Conservation (phyloP, 2,329 filamentous ascomycete species). For the Metarhizium album region DNA sequence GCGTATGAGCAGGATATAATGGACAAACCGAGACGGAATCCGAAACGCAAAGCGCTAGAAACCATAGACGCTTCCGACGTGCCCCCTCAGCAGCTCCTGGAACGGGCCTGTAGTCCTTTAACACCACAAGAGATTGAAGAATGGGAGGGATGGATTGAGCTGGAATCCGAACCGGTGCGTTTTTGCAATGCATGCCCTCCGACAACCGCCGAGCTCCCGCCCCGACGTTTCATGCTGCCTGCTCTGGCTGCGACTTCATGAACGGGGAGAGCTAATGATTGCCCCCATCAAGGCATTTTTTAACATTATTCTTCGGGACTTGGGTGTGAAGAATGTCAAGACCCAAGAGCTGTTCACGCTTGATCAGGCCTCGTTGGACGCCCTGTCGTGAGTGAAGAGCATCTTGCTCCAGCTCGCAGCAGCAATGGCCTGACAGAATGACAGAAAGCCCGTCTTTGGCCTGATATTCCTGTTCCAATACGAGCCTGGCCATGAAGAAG, state of each 20-base stretch:
- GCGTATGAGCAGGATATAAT: neutral
- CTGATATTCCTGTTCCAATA: constrained; percentile 84
- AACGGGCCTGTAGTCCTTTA: constrained; percentile 36
- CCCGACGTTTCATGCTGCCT: neutral
- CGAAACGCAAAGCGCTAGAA: constrained; percentile 33
- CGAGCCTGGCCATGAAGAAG: constrained; percentile 40
- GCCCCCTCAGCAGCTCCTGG: constrained; percentile 30
- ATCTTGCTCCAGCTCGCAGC: neutral
- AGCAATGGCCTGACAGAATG: neutral
- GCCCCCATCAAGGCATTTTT: constrained; percentile 59
- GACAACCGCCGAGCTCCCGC: neutral
- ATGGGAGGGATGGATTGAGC: constrained; percentile 69
- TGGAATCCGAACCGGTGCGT: constrained; percentile 80
- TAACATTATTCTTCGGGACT: constrained; percentile 69
- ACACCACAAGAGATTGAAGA: constrained; percentile 40
- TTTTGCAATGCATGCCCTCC: neutral
- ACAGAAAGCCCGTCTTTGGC: constrained; percentile 64
- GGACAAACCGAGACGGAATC: constrained; percentile 21
- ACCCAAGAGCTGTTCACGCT: constrained; percentile 68
- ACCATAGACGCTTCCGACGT: constrained; percentile 9
- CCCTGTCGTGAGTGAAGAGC: constrained; percentile 43
- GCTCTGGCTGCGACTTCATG: no score
- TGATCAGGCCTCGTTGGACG: constrained; percentile 53
- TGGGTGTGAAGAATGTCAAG: constrained; percentile 63
- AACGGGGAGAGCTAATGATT: neutral